A percentile compares a stretch with the other conserved stretches of the same genome.
These are phyloP conservation scores for Ustilago bromivora DNA, from an alignment of 1,284 basidiomycete genomes.

Conservation along the genomic window DNA sequence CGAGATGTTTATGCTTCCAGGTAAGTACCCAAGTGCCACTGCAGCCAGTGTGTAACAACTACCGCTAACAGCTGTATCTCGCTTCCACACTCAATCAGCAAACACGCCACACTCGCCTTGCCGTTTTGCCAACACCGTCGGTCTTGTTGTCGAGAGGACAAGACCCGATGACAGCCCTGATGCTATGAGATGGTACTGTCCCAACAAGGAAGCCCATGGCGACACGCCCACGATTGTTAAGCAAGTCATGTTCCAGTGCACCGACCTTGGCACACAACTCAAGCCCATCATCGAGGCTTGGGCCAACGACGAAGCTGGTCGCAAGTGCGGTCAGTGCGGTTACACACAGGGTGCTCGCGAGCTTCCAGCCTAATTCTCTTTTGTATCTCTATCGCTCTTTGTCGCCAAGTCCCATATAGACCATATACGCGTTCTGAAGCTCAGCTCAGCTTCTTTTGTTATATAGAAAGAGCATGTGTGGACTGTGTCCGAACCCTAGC, in stretches of 20 bases:
- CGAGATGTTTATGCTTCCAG: conserved; percentile 92
- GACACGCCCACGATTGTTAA: conserved; percentile 82
- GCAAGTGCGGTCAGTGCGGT: conserved; percentile 53
- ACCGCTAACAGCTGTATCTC: not conserved
- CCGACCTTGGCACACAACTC: conserved; percentile 90
- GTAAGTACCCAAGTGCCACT: conserved; percentile 72
- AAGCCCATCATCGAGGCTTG: conserved; percentile 81
- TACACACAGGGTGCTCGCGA: conserved; percentile 37
- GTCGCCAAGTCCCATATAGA: not conserved
- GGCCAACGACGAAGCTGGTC: conserved; percentile 51
- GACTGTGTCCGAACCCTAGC: no score
- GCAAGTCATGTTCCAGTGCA: conserved; percentile 88
- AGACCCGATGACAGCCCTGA: conserved; percentile 79
- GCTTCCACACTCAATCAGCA: conserved; percentile 56
- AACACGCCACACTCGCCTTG: conserved; percentile 96
- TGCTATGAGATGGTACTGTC: conserved; percentile 93
- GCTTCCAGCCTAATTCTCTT: conserved; percentile 33
- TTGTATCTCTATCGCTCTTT: not conserved
- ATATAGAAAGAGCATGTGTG: no score
- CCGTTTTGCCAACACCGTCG: conserved; percentile 88
- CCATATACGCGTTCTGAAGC: not conserved
- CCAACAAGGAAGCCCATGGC: conserved; percentile 75
- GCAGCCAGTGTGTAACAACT: not conserved
- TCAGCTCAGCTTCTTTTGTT: not conserved
- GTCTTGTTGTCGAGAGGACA: conserved; percentile 92